Percentiles rank a stretch among this genome's conserved stretches.
Conservation (phyloP, 768 basidiomycete species). For the Naganishia vaughanmartiniae region DNA sequence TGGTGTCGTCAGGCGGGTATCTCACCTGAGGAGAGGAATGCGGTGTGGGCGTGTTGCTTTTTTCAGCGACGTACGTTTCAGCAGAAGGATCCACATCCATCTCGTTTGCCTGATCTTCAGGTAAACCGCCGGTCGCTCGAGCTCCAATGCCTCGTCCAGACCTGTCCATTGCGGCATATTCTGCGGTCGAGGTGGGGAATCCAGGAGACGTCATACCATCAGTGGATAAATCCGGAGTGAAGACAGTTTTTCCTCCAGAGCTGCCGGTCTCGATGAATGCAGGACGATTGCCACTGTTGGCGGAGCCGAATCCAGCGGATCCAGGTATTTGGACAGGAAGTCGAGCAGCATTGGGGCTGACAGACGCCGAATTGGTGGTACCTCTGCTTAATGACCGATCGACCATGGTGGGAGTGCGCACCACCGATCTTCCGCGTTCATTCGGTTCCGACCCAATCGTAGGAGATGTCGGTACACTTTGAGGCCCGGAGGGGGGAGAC, state of each 20-base stretch:
- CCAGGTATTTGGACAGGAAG: slow-evolving; percentile 28
- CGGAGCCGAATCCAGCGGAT: neutral
- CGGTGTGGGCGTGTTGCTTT: slow-evolving; percentile 46
- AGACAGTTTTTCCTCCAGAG: slow-evolving; percentile 16
- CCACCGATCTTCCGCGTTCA: slow-evolving; percentile 31
- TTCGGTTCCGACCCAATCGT: slow-evolving; percentile 3
- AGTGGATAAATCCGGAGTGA: slow-evolving; percentile 11
- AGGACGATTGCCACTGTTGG: slow-evolving; percentile 3
- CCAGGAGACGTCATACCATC: slow-evolving; percentile 24
- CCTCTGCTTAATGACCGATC: slow-evolving; percentile 29
- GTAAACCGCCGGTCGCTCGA: slow-evolving; percentile 5
- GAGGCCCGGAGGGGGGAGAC: slow-evolving; percentile 23
- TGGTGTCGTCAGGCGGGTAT: slow-evolving; percentile 17
- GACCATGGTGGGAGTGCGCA: slow-evolving; percentile 23
- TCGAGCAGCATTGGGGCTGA: slow-evolving; percentile 30
- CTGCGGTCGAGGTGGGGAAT: slow-evolving; percentile 9
- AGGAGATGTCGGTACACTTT: slow-evolving; percentile 24
- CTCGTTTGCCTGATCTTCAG: slow-evolving; percentile 14
- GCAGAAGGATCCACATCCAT: slow-evolving; percentile 20
- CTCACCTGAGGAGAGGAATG: slow-evolving; percentile 52
- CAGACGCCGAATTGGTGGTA: slow-evolving; percentile 20
- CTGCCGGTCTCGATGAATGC: neutral
- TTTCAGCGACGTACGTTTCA: slow-evolving; percentile 27
- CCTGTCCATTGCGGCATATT: slow-evolving; percentile 18
- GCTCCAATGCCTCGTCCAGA: slow-evolving; percentile 20